Evolutionary conservation across 768 basidiomycete genomes (phyloP).

Genomic region (Lactarius sp.): DNA sequence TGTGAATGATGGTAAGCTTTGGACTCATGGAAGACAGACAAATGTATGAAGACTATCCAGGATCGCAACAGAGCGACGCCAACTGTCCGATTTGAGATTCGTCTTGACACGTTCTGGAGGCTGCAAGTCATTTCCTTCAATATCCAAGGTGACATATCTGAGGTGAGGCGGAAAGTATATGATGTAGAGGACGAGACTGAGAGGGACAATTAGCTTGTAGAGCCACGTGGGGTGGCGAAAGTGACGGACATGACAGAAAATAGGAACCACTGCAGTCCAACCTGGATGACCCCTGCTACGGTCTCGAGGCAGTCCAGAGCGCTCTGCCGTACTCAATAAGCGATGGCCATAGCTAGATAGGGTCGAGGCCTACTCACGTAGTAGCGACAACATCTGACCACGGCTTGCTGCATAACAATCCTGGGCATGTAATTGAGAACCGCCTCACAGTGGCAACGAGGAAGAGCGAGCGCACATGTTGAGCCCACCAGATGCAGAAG

Average conservation of each 20-base stretch:
- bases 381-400: conserved; percentile 74
- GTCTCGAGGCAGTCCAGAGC: conserved; percentile 70
- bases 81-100: conserved; percentile 55
- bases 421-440: conserved; percentile 37
- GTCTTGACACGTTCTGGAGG: conserved; percentile 44
- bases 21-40: conserved; percentile 48
- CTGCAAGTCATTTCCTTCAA: conserved; percentile 40
- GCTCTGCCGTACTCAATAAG: conserved; percentile 40
- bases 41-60: conserved; percentile 69
- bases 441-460: conserved; percentile 1
- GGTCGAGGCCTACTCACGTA: conserved; percentile 47
- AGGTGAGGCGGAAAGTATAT: conserved; percentile 84
- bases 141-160: conserved; percentile 54
- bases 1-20: conserved; percentile 11
- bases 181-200: conserved; percentile 84
- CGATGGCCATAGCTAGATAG: background rate
- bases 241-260: conserved; percentile 77
- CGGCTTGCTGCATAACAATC: conserved; percentile 77
- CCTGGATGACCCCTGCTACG: conserved; percentile 77
- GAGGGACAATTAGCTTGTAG: background rate
- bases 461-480: conserved; percentile 59
- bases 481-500: conserved; percentile 74
- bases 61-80: conserved; percentile 78
- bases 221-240: background rate
- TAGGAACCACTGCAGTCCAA: conserved; percentile 75